phyloP scores from a whole-genome alignment of 495 filamentous ascomycete genomes.

The Lentithecium fluviatile region DNA sequence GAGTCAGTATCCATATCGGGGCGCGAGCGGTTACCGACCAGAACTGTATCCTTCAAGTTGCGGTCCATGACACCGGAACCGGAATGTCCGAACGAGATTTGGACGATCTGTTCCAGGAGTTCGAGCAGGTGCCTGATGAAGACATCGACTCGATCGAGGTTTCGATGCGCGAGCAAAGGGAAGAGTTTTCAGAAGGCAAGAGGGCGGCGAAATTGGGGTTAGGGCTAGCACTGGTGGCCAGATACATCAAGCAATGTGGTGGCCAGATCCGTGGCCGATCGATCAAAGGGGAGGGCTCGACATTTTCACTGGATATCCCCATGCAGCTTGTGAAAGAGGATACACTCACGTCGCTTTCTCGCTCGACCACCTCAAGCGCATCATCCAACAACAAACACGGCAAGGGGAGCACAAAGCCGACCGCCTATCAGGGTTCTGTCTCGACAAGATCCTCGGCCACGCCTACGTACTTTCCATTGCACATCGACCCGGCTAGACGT shows the following conservation, averaged over 20 bases:
- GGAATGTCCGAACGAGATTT: slow-evolving; percentile 19
- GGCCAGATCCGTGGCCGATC: slow-evolving; percentile 22
- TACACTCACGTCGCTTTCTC: not conserved
- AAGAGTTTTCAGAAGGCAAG: not conserved
- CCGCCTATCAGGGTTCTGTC: not conserved
- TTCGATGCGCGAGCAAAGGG: not conserved
- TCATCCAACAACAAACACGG: not conserved
- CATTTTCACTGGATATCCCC: slow-evolving; percentile 17
- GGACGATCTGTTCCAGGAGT: slow-evolving; percentile 19
- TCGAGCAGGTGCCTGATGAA: slow-evolving; percentile 16
- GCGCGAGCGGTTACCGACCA: not conserved
- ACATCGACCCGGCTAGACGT: not conserved
- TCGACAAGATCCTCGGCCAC: not conserved
- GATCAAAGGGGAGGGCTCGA: slow-evolving; percentile 4
- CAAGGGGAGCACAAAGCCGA: not conserved
- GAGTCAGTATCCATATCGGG: slow-evolving; percentile 7
- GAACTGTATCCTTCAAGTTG: slow-evolving; percentile 11
- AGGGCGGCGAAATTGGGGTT: slow-evolving; percentile 9
- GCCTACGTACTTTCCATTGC: not conserved
- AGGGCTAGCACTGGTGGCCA: slow-evolving; percentile 18
- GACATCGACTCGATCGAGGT: not conserved
- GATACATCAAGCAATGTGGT: slow-evolving; percentile 18
- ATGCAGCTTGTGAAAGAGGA: slow-evolving; percentile 8
- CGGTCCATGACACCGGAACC: slow-evolving; percentile 11
- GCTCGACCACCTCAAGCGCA: not conserved